Evolutionary conservation across 2,329 filamentous ascomycete genomes (phyloP).

Genomic region (Phoma sp.): DNA sequence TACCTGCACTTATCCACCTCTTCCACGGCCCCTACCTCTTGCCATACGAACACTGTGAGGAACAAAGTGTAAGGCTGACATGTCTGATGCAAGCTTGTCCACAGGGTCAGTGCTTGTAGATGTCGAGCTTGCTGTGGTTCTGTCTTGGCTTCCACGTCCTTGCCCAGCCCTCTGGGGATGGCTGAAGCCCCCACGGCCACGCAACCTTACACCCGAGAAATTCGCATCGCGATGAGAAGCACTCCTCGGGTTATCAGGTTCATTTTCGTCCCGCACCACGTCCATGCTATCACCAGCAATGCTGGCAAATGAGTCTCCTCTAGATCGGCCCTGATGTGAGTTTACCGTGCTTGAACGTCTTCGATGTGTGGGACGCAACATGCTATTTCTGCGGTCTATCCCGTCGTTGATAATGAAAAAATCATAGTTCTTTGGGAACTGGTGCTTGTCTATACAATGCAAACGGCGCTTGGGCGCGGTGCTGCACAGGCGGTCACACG

Average conservation of each 20-base stretch:
- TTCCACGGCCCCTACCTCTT: slow-evolving; percentile 27
- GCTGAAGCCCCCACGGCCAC: slow-evolving; percentile 41
- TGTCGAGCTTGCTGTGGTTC: slow-evolving; percentile 1
- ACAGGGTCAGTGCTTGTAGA: slow-evolving; percentile 58
- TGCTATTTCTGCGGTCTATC: slow-evolving; percentile 82
- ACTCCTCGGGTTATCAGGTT: slow-evolving; percentile 3
- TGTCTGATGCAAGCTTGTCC: slow-evolving; percentile 68
- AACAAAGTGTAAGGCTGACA: slow-evolving; percentile 75
- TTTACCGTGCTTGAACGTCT: slow-evolving; percentile 39
- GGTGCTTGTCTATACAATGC: slow-evolving; percentile 93
- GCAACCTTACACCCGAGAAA: slow-evolving; percentile 31
- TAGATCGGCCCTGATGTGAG: slow-evolving; percentile 13
- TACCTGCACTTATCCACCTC: slow-evolving; percentile 14
- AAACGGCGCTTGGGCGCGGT: slow-evolving; percentile 82
- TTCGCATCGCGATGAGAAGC: slow-evolving; percentile 17
- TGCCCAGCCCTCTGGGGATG: slow-evolving; percentile 26
- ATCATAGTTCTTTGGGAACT: slow-evolving; percentile 70
- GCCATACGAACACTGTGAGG: slow-evolving; percentile 53
- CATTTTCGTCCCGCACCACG: slow-evolving; percentile 25
- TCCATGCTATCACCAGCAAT: slow-evolving; percentile 32
- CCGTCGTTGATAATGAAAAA: slow-evolving; percentile 78
- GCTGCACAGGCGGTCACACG: slow-evolving; percentile 82
- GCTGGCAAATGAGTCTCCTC: slow-evolving; percentile 29
- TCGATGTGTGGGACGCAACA: slow-evolving; percentile 62
- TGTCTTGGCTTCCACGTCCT: slow-evolving; percentile 5